phyloP scores from a whole-genome alignment of 2,329 filamentous ascomycete species.

The Colletotrichum euphorbiae region DNA sequence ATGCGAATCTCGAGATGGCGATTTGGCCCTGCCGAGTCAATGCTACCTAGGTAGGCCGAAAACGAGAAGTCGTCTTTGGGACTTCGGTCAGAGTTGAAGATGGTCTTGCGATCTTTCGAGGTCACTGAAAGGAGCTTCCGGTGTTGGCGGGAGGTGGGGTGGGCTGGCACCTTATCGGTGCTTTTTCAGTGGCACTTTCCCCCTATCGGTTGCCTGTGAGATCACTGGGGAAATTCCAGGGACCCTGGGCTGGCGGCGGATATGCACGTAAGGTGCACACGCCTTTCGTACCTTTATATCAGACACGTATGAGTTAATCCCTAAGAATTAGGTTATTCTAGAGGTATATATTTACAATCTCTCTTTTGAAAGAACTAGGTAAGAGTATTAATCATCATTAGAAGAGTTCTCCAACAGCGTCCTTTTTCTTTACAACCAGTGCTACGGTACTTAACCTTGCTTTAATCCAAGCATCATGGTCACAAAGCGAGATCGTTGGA shows the following conservation, averaged over 20 bases:
- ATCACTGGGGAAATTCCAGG: slow-evolving; percentile 23
- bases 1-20: not conserved
- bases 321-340: too few species aligned
- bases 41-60: not conserved
- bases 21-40: not conserved
- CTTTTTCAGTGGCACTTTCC: not conserved
- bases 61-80: not conserved
- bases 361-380: too few species aligned
- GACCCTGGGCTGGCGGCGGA: slow-evolving; percentile 13
- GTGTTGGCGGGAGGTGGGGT: slow-evolving; percentile 2
- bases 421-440: too few species aligned
- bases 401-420: too few species aligned
- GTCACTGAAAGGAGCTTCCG: not conserved
- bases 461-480: too few species aligned
- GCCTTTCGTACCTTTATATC: too few species aligned
- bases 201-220: slow-evolving; percentile 39
- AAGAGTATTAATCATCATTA: too few species aligned
- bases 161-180: slow-evolving; percentile 28
- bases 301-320: too few species aligned
- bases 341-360: too few species aligned
- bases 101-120: not conserved
- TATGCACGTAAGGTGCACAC: slow-evolving; percentile 6
- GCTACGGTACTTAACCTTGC: too few species aligned
- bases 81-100: not conserved
- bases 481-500: too few species aligned